phyloP scores from a whole-genome alignment of 2,329 filamentous ascomycete genomes.

The Aspergillus quadricinctus region DNA sequence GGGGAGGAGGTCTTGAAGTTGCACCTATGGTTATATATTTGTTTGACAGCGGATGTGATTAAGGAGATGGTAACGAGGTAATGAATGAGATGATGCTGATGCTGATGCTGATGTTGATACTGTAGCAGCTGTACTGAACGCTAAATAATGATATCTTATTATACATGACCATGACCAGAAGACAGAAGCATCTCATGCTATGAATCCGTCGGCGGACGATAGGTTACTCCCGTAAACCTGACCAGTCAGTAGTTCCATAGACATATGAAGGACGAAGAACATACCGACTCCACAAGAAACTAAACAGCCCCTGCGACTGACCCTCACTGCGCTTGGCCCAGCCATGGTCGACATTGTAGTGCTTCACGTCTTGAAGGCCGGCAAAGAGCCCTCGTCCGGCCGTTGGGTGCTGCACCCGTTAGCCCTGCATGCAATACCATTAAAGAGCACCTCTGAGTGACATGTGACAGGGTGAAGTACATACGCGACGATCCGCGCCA shows the following conservation, averaged over 20 bases:
- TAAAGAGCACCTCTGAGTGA: not conserved
- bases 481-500: conserved; percentile 19
- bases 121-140: not conserved
- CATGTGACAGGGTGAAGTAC: not conserved
- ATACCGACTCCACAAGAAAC: conserved; percentile 20
- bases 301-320: conserved; percentile 11
- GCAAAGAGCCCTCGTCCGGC: conserved; percentile 36
- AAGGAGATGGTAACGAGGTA: not conserved
- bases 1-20: conserved; percentile 17
- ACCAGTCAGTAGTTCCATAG: not conserved
- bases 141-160: not conserved
- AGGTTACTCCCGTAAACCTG: conserved; percentile 13
- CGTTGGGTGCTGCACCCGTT: conserved; percentile 24
- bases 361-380: conserved; percentile 35
- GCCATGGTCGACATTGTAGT: conserved; percentile 35
- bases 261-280: conserved; percentile 1
- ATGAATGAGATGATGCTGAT: not conserved
- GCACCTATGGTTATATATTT: not conserved
- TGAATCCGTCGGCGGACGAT: conserved; percentile 7
- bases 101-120: too few species aligned
- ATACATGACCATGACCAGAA: not conserved
- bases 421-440: conserved; percentile 1
- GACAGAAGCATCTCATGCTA: not conserved
- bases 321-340: conserved; percentile 29
- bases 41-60: not conserved